Base-by-base conservation (phyloP, 495 filamentous ascomycete genomes). In the Acidiella bohemica region DNA sequence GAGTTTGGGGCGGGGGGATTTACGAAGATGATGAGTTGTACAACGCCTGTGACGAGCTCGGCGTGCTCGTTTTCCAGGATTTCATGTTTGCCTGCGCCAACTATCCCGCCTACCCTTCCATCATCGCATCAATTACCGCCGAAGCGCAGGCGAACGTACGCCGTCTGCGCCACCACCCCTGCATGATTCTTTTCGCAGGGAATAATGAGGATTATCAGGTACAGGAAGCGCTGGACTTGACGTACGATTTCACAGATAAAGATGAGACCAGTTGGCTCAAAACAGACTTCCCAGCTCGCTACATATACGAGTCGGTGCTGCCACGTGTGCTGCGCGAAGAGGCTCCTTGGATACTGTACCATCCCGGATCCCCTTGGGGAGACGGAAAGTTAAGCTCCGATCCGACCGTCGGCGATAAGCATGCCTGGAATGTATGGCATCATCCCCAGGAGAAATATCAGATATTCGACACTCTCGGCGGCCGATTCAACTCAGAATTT, bases 351-450 rank as follows among this genome's bases (percentile, higher is more conserved):
- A 73, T 75, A 0, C 72, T 68, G 43, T 95, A 96, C 57, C 85
- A 93, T 53, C 80, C 76, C 5, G 85, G 87, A n/a, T 84, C 77
- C 20, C 87, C 88, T 4, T 94, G 78, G 78, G 84, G 84, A 16
- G 76, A 78, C 50, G 84, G 81, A 4, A 75, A 77, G 51, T 66
- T 71, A 36, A 83, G 80, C 0, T 73, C 67, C 10, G 85, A 94
- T 59, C 67, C 80, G 1, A 90, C 80, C 0, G 75, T 93, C 18
- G 88, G 88, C 32, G 88, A 96, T 55, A 80, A 93, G 56, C 88
- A 96, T 59, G 87, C 94, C 59, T 96, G 88, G 88, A 93, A 94
- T 56, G 84, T 96, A 1, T 96, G 88, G 88, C 88, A 96, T 54
- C 85, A 85, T 28, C 80, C 75, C 0, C 87, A 94, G 55, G 81